These are phyloP conservation scores for Pleurozium schreberi DNA, from an alignment of 225 moss, liverwort and hornwort genomes.

Conservation along the genomic window DNA sequence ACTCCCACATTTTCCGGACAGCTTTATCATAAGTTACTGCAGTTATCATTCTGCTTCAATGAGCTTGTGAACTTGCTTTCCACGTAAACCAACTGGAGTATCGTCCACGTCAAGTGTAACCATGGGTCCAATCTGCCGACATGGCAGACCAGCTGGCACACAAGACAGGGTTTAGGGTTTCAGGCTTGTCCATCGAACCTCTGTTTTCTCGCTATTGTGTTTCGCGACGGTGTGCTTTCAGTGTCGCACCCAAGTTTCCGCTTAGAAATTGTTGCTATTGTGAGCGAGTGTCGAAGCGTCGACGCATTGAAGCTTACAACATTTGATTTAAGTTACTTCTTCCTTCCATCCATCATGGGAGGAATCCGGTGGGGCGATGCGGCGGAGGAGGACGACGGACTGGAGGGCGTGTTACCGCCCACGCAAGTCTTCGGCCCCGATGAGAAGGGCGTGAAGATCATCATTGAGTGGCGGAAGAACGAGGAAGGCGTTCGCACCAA, in stretches of 20 bases:
- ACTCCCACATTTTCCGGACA: too few species aligned
- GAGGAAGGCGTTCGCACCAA: slow-evolving; percentile 48
- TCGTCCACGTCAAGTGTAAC: not conserved
- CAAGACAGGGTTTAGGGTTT: not conserved
- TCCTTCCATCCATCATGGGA: slow-evolving; percentile 11
- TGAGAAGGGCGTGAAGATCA: slow-evolving; percentile 7
- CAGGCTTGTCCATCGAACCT: too few species aligned
- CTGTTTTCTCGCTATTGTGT: not conserved
- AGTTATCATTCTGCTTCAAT: too few species aligned
- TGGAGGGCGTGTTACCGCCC: slow-evolving; percentile 50
- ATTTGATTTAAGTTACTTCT: too few species aligned
- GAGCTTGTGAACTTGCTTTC: not conserved
- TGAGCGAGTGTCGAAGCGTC: not conserved
- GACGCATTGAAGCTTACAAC: too few species aligned
- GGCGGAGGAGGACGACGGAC: slow-evolving; percentile 51
- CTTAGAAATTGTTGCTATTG: not conserved
- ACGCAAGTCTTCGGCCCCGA: slow-evolving; percentile 52
- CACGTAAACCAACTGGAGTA: not conserved
- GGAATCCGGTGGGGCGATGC: slow-evolving; percentile 57
- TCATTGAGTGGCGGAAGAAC: slow-evolving; percentile 55
- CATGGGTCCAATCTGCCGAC: not conserved
- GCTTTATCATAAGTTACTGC: too few species aligned
- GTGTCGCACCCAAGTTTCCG: not conserved
- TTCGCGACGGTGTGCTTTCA: not conserved
- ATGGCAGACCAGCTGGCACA: not conserved